Evolutionary conservation across 441 rosid species (phyloP), one percentile per base, ranked within the genome.

Genomic region (Corymbia citriodora): DNA sequence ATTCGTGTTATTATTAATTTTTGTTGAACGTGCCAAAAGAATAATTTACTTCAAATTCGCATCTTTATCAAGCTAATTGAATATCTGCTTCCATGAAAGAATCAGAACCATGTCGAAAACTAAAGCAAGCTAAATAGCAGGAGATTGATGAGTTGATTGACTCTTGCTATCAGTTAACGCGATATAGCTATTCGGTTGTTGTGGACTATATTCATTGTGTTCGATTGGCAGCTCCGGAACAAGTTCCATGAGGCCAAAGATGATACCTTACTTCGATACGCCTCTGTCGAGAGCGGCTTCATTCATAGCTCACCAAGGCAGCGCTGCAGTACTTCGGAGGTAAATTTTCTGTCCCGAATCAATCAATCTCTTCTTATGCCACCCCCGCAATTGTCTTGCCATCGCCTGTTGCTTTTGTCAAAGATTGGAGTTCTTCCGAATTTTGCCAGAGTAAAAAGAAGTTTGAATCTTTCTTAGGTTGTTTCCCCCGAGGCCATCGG

Each of bases 211-310:
- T 79, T 79, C 85, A 12, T 45, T 79, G 52, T 45, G 52, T 45
- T 79, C 52, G 52, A 48, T 79, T 74, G 54, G 61, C 68, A 92
- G 96, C 92, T 92, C 95, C 48, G 95, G 95, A 33, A 93, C 94
- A 33, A 93, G 93, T 90, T 90, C 94, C 25, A 88, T 89, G 95
- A 94, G 93, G 90, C 95, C 95, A 19, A 92, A 93, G 88, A 91
- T 94, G 93, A 94, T 93, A 40, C 95, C 94, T 6, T 92, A 92
- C 90, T 94, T 91, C 50, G 94, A 95, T 63, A 91, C 96, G 4
- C 55, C 92, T 45, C 93, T 91, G 59, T 93, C 95, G 21, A 94
- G 59, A 92, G 92, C 90, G 50, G 94, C 95, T 54, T 92, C 90
- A 23, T 74, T 63, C 27, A 86, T 92, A 88, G 94, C 93, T 92